Percentiles rank a stretch among this genome's conserved stretches.
Evolutionary conservation across 2,329 filamentous ascomycete species (phyloP).

Genomic region (Massarina eburnea): DNA sequence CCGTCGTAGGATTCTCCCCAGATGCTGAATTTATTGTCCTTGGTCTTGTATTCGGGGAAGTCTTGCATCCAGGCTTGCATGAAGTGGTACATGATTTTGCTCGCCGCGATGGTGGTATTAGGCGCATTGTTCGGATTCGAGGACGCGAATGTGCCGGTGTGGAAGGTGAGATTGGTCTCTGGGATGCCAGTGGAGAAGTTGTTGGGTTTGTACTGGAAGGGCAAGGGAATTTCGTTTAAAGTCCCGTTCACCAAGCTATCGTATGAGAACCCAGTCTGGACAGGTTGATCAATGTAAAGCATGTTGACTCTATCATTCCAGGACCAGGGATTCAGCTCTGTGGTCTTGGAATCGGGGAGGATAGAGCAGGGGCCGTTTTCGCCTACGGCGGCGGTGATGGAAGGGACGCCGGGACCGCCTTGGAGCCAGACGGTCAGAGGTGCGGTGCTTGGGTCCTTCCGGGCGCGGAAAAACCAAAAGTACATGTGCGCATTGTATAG

Average conservation of each 20-base stretch:
- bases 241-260: slow-evolving; percentile 19
- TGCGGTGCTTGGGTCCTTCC: slow-evolving; percentile 54
- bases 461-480: slow-evolving; percentile 64
- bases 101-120: slow-evolving; percentile 13
- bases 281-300: slow-evolving; percentile 67
- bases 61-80: slow-evolving; percentile 17
- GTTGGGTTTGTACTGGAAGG: slow-evolving; percentile 3
- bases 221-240: slow-evolving; percentile 5
- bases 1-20: slow-evolving; percentile 54
- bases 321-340: slow-evolving; percentile 55
- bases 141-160: slow-evolving; percentile 54
- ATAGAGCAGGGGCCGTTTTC: slow-evolving; percentile 58
- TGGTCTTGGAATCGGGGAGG: slow-evolving; percentile 51
- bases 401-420: slow-evolving; percentile 54
- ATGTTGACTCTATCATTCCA: slow-evolving; percentile 59
- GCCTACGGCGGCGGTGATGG: slow-evolving; percentile 33
- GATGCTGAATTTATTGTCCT: slow-evolving; percentile 56
- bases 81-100: slow-evolving; percentile 13
- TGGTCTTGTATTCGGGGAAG: slow-evolving; percentile 59
- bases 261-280: slow-evolving; percentile 59
- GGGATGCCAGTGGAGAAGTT: slow-evolving; percentile 32
- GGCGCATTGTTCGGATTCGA: slow-evolving; percentile 24
- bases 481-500: slow-evolving; percentile 58
- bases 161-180: slow-evolving; percentile 54
- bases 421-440: slow-evolving; percentile 61